Base-by-base conservation (phyloP, 257 asterid species). In the Scutellaria minor region DNA sequence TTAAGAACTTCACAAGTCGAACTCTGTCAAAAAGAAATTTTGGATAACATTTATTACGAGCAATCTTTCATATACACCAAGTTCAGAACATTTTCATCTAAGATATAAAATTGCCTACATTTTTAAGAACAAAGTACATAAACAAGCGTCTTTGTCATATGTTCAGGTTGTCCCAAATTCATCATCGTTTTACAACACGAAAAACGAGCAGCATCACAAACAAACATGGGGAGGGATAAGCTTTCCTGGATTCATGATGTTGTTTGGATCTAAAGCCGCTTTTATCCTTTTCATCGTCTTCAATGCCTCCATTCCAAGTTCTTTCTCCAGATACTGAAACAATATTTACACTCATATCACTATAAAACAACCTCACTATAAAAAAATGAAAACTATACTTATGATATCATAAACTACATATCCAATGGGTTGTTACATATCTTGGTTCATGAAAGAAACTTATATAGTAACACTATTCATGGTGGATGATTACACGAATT, bases 221-320 rank as follows among this genome's bases (percentile, higher is more conserved):
- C 97, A 91, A 45, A 94, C 88, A 75, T 89, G 93, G 8, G 96
- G 92, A 63, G 99, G 96, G 61, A 91, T 91, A 79, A 94, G 95
- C 76, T 94, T 94, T 75, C 97, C 97, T 3, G 99, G 99, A 77
- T 94, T 94, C 99, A 94, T 89, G 78, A 91, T 88, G 68, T 64
- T 78, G 75, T 88, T 91, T 10, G 97, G 97, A 80, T 94, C 99
- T 70, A 94, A 75, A 73, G 97, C 97, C 71, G 35, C 83, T 81
- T 94, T 94, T 22, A 94, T 94, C 91, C 66, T 88, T 70, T 88
- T 94, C 97, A 94, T 94, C 7, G 97, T 91, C 89, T 73, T 75
- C 86, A 91, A 50, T 11, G 92, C 91, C 90, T 94, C 99, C 45
- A 94, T 82, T 42, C 97, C 99, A 14, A 89, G 95, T 68, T 94